Evolutionary conservation across 228 moss, liverwort and hornwort genomes (phyloP).

Genomic region (Sphagnum magellanicum): DNA sequence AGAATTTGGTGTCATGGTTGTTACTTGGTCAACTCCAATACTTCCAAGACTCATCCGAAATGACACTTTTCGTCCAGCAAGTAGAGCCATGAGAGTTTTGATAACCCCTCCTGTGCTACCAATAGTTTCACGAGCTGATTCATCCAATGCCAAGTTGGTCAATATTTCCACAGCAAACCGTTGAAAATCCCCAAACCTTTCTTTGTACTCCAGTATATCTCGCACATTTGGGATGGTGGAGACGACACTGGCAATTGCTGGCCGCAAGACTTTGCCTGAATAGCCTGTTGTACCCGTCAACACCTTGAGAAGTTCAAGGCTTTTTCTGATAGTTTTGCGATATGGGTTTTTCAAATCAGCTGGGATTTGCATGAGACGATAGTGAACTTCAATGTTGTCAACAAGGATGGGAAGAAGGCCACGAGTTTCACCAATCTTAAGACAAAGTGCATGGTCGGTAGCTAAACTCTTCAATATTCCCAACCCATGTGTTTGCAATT

Average conservation of each 20-base stretch:
- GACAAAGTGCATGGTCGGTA: constrained; percentile 43
- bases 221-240: constrained; percentile 58
- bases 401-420: constrained; percentile 57
- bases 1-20: no score
- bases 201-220: constrained; percentile 38
- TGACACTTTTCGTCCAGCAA: no score
- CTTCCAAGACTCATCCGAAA: no score
- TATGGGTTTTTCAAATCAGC: constrained; percentile 14
- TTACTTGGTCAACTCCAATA: no score
- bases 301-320: constrained; percentile 33
- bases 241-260: constrained; percentile 54
- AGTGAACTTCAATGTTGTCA: constrained; percentile 30
- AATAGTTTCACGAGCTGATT: constrained; percentile 38
- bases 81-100: not conserved
- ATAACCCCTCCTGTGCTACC: constrained; percentile 73
- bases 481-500: constrained; percentile 51
- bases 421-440: constrained; percentile 59
- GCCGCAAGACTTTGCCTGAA: constrained; percentile 50
- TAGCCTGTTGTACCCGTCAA: constrained; percentile 40
- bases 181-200: constrained; percentile 29
- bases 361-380: not conserved
- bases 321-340: constrained; percentile 40
- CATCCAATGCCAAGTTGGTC: constrained; percentile 48
- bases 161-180: constrained; percentile 64
- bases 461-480: constrained; percentile 56